phyloP scores from a whole-genome alignment of 1,284 basidiomycete genomes.

The Athelia psychrophila region DNA sequence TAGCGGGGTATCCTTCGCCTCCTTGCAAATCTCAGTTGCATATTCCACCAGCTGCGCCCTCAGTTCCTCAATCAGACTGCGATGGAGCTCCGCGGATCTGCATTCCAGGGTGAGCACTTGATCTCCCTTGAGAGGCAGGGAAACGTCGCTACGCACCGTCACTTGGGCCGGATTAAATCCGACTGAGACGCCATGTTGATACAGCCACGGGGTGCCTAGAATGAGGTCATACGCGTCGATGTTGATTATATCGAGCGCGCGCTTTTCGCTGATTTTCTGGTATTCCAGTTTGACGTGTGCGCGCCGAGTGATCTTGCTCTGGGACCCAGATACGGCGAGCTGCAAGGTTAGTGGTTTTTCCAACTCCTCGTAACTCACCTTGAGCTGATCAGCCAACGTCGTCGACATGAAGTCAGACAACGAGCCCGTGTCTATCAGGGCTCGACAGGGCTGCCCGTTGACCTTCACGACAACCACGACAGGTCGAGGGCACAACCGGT shows the following conservation, averaged over 20 bases:
- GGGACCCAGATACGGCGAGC: not conserved
- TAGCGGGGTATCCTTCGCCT: too few species aligned
- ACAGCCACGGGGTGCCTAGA: not conserved
- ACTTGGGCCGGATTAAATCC: not conserved
- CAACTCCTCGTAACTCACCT: not conserved
- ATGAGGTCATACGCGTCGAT: not conserved
- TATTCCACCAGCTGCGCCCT: too few species aligned
- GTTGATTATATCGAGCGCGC: not conserved
- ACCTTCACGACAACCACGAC: constrained; percentile 5
- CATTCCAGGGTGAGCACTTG: not conserved
- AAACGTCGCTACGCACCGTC: not conserved
- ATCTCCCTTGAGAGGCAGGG: not conserved
- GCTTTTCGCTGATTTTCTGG: not conserved
- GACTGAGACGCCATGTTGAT: not conserved
- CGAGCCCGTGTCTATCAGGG: constrained; percentile 10
- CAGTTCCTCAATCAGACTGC: too few species aligned
- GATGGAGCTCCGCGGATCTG: not conserved
- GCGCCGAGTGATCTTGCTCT: not conserved
- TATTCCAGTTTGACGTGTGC: not conserved
- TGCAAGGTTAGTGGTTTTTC: not conserved
- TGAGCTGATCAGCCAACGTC: constrained; percentile 2
- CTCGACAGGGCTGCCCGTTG: constrained; percentile 6
- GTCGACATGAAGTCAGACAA: constrained; percentile 10
- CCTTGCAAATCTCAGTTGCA: too few species aligned
- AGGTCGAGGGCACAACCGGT: constrained; percentile 2